Percentiles rank a stretch among this genome's conserved stretches.
Conservation (phyloP, 2,329 filamentous ascomycete genomes). For the Neonectria faginata region DNA sequence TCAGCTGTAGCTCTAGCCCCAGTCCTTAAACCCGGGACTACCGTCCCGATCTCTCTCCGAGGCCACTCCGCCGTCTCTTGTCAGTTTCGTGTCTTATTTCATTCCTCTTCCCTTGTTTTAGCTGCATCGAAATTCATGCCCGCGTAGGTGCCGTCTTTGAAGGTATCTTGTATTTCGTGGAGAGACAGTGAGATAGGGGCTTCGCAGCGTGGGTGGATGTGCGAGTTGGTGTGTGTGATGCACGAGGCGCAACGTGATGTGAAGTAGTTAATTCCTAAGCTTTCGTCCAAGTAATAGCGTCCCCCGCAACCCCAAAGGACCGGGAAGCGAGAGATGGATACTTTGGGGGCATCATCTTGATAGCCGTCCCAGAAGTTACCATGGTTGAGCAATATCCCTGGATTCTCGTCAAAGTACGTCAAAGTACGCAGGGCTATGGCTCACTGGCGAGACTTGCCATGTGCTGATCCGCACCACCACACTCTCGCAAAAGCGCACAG, state of each 20-base stretch:
- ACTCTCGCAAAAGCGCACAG: not conserved
- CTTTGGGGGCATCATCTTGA: slow-evolving; percentile 8
- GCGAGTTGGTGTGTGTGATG: not conserved
- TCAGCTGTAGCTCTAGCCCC: slow-evolving; percentile 16
- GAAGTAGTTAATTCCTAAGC: slow-evolving; percentile 10
- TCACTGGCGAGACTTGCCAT: not conserved
- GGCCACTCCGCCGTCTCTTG: slow-evolving; percentile 6
- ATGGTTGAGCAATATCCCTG: not conserved
- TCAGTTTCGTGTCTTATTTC: not conserved
- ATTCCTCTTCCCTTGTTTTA: not conserved
- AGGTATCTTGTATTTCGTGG: slow-evolving; percentile 13
- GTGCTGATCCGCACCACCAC: not conserved
- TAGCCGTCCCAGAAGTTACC: not conserved
- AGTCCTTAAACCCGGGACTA: slow-evolving; percentile 19
- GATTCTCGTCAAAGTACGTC: not conserved
- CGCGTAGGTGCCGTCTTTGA: not conserved
- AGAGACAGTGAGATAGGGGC: slow-evolving; percentile 9
- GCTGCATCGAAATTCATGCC: not conserved
- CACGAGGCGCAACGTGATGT: slow-evolving; percentile 10
- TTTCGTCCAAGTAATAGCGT: slow-evolving; percentile 1
- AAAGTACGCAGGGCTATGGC: not conserved
- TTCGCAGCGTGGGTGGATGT: not conserved
- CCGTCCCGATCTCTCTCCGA: slow-evolving; percentile 34
- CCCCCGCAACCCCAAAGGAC: slow-evolving; percentile 7
- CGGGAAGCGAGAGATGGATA: not conserved